Conservation (phyloP, 2,329 filamentous ascomycete genomes). For the Cordyceps cateniannulata region DNA sequence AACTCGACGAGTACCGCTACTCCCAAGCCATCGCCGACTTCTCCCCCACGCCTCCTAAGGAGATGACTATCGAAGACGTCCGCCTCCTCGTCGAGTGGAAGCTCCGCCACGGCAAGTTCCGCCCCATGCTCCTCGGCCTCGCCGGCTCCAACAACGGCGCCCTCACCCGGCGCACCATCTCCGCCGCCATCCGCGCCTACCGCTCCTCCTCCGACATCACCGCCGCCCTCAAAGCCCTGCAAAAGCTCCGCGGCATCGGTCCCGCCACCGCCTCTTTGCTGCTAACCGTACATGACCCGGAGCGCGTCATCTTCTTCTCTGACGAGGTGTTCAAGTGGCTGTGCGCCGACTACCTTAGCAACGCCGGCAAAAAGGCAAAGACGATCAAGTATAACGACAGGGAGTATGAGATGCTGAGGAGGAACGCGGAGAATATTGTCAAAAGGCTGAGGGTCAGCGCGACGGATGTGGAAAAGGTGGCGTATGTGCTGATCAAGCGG, state of each 20-base stretch:
- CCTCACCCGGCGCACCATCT: slow-evolving; percentile 41
- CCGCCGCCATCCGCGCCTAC: slow-evolving; percentile 44
- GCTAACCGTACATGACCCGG: slow-evolving; percentile 56
- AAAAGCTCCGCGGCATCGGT: slow-evolving; percentile 64
- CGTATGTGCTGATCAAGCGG: slow-evolving; percentile 58
- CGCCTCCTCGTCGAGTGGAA: slow-evolving; percentile 64
- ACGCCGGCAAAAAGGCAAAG: not conserved
- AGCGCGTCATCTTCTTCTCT: slow-evolving; percentile 64
- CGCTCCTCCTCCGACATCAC: slow-evolving; percentile 32
- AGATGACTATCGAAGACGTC: slow-evolving; percentile 52
- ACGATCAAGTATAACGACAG: slow-evolving; percentile 59
- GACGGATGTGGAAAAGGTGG: slow-evolving; percentile 62
- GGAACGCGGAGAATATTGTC: slow-evolving; percentile 33
- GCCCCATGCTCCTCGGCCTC: slow-evolving; percentile 53
- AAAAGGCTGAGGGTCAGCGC: slow-evolving; percentile 48
- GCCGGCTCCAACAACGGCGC: slow-evolving; percentile 54
- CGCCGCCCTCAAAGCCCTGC: slow-evolving; percentile 46
- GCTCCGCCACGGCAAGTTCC: slow-evolving; percentile 59
- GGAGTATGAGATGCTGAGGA: slow-evolving; percentile 57
- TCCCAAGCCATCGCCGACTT: slow-evolving; percentile 44
- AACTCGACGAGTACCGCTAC: slow-evolving; percentile 58
- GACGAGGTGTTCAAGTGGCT: slow-evolving; percentile 75
- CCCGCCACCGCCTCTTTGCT: slow-evolving; percentile 74
- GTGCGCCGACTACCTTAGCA: slow-evolving; percentile 38
- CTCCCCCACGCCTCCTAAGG: slow-evolving; percentile 24